These are phyloP conservation scores for Cardamine occulta DNA, from an alignment of 345 rosid genomes.

Conservation along the genomic window DNA sequence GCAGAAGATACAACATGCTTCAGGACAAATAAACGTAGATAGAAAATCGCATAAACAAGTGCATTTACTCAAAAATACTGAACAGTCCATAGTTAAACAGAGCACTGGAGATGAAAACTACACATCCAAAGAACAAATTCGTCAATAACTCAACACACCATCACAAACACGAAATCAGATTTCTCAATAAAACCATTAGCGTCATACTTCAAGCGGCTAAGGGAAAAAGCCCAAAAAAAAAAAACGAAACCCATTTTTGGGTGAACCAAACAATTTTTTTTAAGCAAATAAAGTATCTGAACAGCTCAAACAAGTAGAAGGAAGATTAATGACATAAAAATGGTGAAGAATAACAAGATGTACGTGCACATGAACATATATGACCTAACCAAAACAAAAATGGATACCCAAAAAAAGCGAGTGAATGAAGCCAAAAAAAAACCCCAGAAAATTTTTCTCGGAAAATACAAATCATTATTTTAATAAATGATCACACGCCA, in stretches of 20 bases:
- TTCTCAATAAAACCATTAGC: neutral
- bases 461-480: neutral
- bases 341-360: neutral
- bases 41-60: neutral
- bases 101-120: neutral
- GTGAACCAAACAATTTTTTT: neutral
- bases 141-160: neutral
- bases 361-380: conserved; percentile 15
- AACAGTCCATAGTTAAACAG: neutral
- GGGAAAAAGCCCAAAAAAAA: neutral
- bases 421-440: neutral
- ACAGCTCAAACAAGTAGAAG: neutral
- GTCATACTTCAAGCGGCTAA: neutral
- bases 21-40: neutral
- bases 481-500: neutral
- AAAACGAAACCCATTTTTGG: neutral
- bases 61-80: neutral
- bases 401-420: neutral
- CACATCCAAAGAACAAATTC: neutral
- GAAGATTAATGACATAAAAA: neutral
- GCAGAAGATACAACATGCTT: neutral
- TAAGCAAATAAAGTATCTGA: no score
- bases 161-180: neutral
- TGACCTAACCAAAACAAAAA: neutral
- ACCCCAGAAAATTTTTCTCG: conserved; percentile 13